These are phyloP conservation scores for Candolleomyces eurysporus DNA, from an alignment of 768 basidiomycete genomes.

Conservation along the genomic window DNA sequence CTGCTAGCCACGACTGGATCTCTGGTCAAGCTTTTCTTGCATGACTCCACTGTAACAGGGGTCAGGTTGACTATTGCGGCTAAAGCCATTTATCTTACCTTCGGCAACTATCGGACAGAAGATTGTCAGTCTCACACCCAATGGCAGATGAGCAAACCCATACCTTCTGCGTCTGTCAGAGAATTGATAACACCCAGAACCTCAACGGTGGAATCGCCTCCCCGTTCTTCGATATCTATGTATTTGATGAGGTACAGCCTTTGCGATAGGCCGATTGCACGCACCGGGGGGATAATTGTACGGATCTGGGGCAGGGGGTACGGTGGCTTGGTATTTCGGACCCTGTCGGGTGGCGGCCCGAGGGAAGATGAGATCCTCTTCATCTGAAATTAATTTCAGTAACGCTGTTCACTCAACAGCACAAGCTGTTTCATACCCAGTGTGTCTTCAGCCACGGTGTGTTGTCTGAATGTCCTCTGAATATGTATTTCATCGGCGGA, in stretches of 20 bases:
- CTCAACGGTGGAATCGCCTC: constrained; percentile 71
- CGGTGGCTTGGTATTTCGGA: constrained; percentile 76
- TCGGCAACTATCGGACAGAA: constrained; percentile 45
- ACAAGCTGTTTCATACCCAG: constrained; percentile 51
- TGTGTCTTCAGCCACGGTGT: constrained; percentile 91
- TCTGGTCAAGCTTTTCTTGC: constrained; percentile 54
- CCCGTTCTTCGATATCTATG: constrained; percentile 62
- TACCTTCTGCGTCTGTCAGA: constrained; percentile 68
- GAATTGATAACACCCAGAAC: constrained; percentile 63
- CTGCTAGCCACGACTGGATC: constrained; percentile 51
- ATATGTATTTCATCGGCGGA: constrained; percentile 5
- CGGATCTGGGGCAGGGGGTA: constrained; percentile 46
- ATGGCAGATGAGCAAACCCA: constrained; percentile 23
- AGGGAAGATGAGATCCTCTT: constrained; percentile 96
- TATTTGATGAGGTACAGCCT: constrained; percentile 9
- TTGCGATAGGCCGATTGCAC: background rate
- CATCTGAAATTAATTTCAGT: constrained; percentile 54
- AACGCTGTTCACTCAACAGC: background rate
- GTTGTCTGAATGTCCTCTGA: constrained; percentile 50
- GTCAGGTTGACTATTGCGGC: constrained; percentile 8
- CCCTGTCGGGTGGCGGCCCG: constrained; percentile 90
- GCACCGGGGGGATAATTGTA: constrained; percentile 38
- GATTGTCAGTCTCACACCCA: constrained; percentile 21
- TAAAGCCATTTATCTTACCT: constrained; percentile 37
- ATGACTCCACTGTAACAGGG: constrained; percentile 56